Conservation (phyloP, 2,329 filamentous ascomycete genomes). For the Aspergillus cejpii region DNA sequence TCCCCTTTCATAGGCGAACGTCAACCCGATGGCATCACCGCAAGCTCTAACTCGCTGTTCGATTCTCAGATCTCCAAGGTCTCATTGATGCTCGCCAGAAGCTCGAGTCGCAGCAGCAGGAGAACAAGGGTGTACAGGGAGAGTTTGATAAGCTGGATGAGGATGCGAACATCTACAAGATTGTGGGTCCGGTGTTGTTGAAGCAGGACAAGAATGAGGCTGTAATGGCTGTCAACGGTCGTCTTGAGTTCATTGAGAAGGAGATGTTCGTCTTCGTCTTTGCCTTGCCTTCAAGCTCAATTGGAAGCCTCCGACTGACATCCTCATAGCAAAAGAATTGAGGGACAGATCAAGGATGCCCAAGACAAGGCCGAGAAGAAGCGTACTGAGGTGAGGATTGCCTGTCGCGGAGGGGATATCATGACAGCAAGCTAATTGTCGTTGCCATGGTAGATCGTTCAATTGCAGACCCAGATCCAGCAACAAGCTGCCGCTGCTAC, state of each 20-base stretch:
- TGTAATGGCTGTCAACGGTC: slow-evolving; percentile 79
- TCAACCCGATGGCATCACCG: slow-evolving; percentile 3
- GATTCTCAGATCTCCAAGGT: slow-evolving; percentile 63
- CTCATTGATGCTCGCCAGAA: slow-evolving; percentile 75
- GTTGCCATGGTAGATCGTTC: slow-evolving; percentile 28
- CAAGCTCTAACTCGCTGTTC: not conserved
- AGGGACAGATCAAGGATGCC: slow-evolving; percentile 58
- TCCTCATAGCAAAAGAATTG: slow-evolving; percentile 54
- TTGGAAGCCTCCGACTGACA: slow-evolving; percentile 5
- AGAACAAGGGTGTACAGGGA: slow-evolving; percentile 84
- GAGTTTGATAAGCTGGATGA: slow-evolving; percentile 76
- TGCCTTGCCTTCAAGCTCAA: not conserved
- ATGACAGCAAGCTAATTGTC: slow-evolving; percentile 12
- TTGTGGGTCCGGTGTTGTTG: slow-evolving; percentile 82
- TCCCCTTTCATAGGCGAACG: not conserved
- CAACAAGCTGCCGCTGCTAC: slow-evolving; percentile 27
- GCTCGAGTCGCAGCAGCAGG: slow-evolving; percentile 85
- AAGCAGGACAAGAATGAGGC: slow-evolving; percentile 94
- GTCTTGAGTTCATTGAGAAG: slow-evolving; percentile 84
- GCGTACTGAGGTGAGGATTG: slow-evolving; percentile 53
- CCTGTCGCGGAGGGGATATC: not conserved
- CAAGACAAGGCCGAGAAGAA: slow-evolving; percentile 60
- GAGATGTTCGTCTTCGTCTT: slow-evolving; percentile 64
- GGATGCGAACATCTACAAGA: slow-evolving; percentile 88
- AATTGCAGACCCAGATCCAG: slow-evolving; percentile 36